phyloP scores from a whole-genome alignment of 2,329 filamentous ascomycete species.

The Penicillium concentricum region DNA sequence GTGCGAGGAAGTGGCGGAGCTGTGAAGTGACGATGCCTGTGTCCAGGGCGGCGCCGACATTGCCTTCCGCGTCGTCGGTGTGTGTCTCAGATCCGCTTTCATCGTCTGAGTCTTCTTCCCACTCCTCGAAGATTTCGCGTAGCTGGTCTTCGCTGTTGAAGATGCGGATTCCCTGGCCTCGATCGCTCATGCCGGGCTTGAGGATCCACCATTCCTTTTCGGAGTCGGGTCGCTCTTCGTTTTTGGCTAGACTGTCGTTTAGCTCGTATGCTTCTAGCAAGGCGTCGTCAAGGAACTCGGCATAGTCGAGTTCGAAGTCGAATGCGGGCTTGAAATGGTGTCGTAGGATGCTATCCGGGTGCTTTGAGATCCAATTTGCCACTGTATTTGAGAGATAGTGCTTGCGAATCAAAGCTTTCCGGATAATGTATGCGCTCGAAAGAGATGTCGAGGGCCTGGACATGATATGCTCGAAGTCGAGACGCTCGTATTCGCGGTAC shows the following conservation, averaged over 20 bases:
- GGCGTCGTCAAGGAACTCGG: constrained; percentile 93
- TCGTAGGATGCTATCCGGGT: constrained; percentile 68
- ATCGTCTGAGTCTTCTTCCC: constrained; percentile 69
- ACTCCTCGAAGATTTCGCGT: constrained; percentile 84
- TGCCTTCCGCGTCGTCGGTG: constrained; percentile 29
- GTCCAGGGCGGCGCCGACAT: constrained; percentile 36
- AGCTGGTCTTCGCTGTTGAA: constrained; percentile 84
- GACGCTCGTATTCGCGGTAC: constrained; percentile 79
- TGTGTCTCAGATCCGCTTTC: constrained; percentile 43
- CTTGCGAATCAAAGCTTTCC: constrained; percentile 94
- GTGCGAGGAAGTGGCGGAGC: constrained; percentile 91
- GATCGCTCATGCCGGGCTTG: constrained; percentile 96
- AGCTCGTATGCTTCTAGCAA: constrained; percentile 88
- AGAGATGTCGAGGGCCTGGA: constrained; percentile 62
- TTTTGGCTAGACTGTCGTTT: constrained; percentile 71
- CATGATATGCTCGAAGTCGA: constrained; percentile 78
- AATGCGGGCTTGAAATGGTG: constrained; percentile 74
- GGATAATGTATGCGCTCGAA: constrained; percentile 88
- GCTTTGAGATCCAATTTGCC: constrained; percentile 80
- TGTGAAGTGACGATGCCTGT: constrained; percentile 77
- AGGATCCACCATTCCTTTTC: constrained; percentile 91
- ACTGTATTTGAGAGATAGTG: constrained; percentile 87
- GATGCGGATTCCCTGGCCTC: constrained; percentile 86
- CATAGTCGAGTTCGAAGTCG: constrained; percentile 92
- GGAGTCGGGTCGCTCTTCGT: constrained; percentile 62